A percentile compares a stretch with the other conserved stretches of the same genome.
These are phyloP conservation scores for Leishmania aethiopica DNA, from an alignment of 208 protist genomes.

Conservation along the genomic window DNA sequence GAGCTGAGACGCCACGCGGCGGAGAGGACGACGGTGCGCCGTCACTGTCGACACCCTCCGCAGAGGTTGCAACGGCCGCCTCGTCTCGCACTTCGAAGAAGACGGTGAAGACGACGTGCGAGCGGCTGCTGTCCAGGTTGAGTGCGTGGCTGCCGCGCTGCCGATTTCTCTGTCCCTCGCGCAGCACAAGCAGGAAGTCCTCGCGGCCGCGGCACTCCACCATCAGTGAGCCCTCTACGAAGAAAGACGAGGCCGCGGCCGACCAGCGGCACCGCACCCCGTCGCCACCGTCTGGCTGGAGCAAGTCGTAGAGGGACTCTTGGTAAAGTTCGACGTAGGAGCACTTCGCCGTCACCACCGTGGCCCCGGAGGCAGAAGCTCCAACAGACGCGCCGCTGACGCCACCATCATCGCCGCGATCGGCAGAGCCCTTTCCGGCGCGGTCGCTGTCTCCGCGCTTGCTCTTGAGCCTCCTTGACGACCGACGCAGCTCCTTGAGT, in stretches of 20 bases:
- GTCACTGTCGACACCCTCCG: not conserved
- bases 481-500: conserved; percentile 35
- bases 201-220: conserved; percentile 75
- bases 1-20: not conserved
- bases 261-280: conserved; percentile 81
- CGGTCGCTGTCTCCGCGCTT: not conserved
- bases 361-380: not conserved
- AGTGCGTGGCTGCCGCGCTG: conserved; percentile 74
- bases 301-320: conserved; percentile 85
- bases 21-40: too few relatives aligned
- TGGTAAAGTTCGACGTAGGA: conserved; percentile 91
- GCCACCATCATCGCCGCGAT: not conserved
- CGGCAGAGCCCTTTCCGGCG: not conserved
- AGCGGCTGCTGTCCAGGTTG: conserved; percentile 91
- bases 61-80: not conserved
- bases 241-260: conserved; percentile 68
- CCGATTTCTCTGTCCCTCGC: conserved; percentile 82
- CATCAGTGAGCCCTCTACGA: conserved; percentile 83
- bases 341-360: conserved; percentile 36
- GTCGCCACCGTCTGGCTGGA: conserved; percentile 46
- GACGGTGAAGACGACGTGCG: conserved; percentile 91
- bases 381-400: not conserved
- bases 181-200: conserved; percentile 81
- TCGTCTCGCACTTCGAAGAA: conserved; percentile 53
- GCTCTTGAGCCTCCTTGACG: not conserved